Evolutionary conservation across 768 basidiomycete genomes (phyloP).

Genomic region (Trametes maxima): DNA sequence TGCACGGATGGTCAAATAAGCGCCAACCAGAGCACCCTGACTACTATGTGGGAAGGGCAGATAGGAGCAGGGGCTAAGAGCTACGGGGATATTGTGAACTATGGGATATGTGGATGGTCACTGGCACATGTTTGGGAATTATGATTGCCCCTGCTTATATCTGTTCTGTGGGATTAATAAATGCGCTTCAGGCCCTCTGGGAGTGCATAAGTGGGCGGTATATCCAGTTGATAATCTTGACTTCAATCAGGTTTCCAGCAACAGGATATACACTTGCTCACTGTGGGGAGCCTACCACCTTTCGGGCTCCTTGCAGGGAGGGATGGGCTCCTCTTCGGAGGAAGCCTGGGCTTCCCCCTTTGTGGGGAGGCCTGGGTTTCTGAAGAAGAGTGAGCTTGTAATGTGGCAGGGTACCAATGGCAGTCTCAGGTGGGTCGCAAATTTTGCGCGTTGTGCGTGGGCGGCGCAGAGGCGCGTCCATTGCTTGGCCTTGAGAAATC

Average conservation of each 20-base stretch:
- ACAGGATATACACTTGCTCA: not conserved
- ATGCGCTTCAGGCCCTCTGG: not conserved
- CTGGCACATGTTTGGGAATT: not conserved
- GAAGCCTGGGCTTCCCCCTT: not conserved
- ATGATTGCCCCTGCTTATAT: not conserved
- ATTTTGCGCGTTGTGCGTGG: not conserved
- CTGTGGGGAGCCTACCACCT: conserved; percentile 3
- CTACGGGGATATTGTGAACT: not conserved
- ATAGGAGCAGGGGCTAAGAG: conserved; percentile 16
- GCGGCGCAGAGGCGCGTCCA: not conserved
- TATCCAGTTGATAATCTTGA: not conserved
- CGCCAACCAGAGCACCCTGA: conserved; percentile 29
- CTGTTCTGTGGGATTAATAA: not conserved
- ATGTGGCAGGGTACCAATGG: not conserved
- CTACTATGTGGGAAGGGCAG: conserved; percentile 31
- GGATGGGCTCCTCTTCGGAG: conserved; percentile 10
- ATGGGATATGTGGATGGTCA: conserved; percentile 14
- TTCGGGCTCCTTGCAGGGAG: conserved; percentile 5
- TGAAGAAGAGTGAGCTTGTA: not conserved
- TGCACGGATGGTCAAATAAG: conserved; percentile 22
- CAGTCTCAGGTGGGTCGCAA: not conserved
- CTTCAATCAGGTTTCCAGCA: not conserved
- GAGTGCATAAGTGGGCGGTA: not conserved
- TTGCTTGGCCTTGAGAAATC: too few species aligned
- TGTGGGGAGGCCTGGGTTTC: not conserved